A percentile compares a stretch with the other conserved stretches of the same genome.
These are phyloP conservation scores for Aspergillus haitiensis DNA, from an alignment of 495 filamentous ascomycete species.

Conservation along the genomic window DNA sequence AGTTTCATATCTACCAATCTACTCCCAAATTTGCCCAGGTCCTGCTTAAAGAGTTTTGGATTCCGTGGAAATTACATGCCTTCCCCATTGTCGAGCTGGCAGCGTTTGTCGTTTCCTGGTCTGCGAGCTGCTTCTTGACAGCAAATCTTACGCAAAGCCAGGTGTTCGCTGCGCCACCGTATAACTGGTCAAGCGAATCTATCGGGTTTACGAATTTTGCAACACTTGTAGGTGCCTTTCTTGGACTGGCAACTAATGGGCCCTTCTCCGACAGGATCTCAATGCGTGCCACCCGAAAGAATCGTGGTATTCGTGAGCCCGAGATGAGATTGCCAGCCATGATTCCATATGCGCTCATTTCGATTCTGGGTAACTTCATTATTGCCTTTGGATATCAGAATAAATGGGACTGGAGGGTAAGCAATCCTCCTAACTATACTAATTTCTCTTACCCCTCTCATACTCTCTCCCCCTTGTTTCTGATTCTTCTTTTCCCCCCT, in stretches of 20 bases:
- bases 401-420: conserved; percentile 42
- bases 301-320: conserved; percentile 61
- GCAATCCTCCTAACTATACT: too few species aligned
- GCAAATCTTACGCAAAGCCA: conserved; percentile 58
- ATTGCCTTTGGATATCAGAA: conserved; percentile 55
- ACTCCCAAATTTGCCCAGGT: conserved; percentile 18
- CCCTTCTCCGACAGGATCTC: conserved; percentile 55
- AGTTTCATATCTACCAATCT: conserved; percentile 49
- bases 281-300: conserved; percentile 49
- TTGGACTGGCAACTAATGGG: conserved; percentile 52
- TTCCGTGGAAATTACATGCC: conserved; percentile 44
- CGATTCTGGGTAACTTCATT: conserved; percentile 57
- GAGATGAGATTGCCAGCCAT: conserved; percentile 65
- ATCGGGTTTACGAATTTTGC: conserved; percentile 48
- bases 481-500: too few species aligned
- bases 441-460: too few species aligned
- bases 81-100: conserved; percentile 59
- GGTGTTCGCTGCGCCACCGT: conserved; percentile 53
- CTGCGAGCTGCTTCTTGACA: conserved; percentile 52
- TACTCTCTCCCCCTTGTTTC: too few species aligned
- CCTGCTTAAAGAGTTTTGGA: conserved; percentile 37
- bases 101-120: conserved; percentile 49
- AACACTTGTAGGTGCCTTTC: conserved; percentile 44
- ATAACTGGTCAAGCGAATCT: conserved; percentile 44
- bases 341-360: conserved; percentile 55